Evolutionary conservation across 176 grass and related monocot species (phyloP).

Genomic region (Paspalum vaginatum): DNA sequence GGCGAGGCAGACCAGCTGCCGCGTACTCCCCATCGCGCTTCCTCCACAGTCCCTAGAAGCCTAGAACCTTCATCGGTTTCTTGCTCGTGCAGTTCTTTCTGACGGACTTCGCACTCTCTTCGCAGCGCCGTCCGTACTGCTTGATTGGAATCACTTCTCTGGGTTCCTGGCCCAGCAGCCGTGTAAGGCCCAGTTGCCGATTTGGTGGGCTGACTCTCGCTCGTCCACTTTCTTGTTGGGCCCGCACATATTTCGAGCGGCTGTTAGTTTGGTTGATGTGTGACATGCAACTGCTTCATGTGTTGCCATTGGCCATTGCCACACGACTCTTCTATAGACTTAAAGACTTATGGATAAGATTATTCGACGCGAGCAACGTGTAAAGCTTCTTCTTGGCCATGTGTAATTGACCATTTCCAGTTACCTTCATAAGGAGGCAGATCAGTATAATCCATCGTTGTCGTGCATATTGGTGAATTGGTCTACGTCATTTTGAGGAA

Average conservation of each 20-base stretch:
- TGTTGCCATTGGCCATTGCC: too few species aligned
- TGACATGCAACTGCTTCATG: too few species aligned
- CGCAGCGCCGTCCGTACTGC: not conserved
- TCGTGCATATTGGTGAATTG: not conserved
- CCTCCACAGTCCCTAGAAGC: not conserved
- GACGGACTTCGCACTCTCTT: not conserved
- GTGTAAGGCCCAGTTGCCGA: not conserved
- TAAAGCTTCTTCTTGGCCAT: not conserved
- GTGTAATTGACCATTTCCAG: not conserved
- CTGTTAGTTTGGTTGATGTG: not conserved
- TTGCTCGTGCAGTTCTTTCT: not conserved
- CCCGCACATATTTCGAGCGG: not conserved
- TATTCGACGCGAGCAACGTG: too few species aligned
- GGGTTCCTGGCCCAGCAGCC: not conserved
- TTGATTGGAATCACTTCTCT: not conserved
- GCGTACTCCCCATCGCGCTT: conserved; percentile 44
- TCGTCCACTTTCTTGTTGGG: not conserved
- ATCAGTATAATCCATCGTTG: not conserved
- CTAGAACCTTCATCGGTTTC: not conserved
- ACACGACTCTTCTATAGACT: too few species aligned
- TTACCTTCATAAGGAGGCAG: not conserved
- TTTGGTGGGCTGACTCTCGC: not conserved
- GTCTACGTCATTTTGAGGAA: not conserved
- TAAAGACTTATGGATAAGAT: too few species aligned
- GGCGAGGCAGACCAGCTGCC: conserved; percentile 48